A percentile compares a stretch with the other conserved stretches of the same genome.
Conservation (phyloP, 2,329 filamentous ascomycete species). For the Dothistroma pini region DNA sequence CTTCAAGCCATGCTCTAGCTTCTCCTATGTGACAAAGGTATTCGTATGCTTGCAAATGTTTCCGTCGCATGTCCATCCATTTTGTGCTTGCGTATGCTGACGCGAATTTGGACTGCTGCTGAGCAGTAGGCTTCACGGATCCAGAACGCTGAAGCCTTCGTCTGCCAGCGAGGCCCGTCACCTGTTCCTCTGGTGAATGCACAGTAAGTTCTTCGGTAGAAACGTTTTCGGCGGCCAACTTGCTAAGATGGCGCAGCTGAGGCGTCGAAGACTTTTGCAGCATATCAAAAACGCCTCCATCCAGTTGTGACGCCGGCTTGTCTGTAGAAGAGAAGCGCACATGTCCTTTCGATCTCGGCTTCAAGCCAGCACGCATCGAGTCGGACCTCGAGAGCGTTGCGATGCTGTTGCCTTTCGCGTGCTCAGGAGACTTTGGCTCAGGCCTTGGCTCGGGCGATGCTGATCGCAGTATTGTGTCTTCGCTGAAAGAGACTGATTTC, state of each 20-base stretch:
- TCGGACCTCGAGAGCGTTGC: slow-evolving; percentile 37
- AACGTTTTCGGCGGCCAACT: slow-evolving; percentile 64
- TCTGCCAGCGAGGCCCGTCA: slow-evolving; percentile 80
- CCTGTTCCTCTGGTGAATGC: slow-evolving; percentile 73
- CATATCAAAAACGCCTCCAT: slow-evolving; percentile 63
- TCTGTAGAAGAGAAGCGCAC: slow-evolving; percentile 34
- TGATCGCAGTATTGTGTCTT: slow-evolving; percentile 23
- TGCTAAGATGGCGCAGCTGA: slow-evolving; percentile 85
- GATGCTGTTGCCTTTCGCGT: slow-evolving; percentile 27
- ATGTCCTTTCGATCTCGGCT: slow-evolving; percentile 31
- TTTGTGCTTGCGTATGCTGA: slow-evolving; percentile 65
- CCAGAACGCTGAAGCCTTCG: slow-evolving; percentile 69
- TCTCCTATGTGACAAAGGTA: slow-evolving; percentile 99
- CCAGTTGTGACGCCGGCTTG: slow-evolving; percentile 29
- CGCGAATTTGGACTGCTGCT: slow-evolving; percentile 34
- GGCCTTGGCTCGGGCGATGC: slow-evolving; percentile 25
- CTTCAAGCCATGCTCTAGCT: slow-evolving; percentile 98
- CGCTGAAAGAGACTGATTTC: slow-evolving; percentile 21
- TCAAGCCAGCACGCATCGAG: slow-evolving; percentile 35
- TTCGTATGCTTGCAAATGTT: slow-evolving; percentile 95
- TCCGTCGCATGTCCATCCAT: slow-evolving; percentile 99
- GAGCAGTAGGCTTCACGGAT: slow-evolving; percentile 54
- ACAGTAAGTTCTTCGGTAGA: slow-evolving; percentile 78
- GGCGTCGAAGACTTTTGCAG: slow-evolving; percentile 86
- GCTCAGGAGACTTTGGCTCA: slow-evolving; percentile 7